These are phyloP conservation scores for Trifolium repens DNA, from an alignment of 306 rosid species.

Conservation along the genomic window DNA sequence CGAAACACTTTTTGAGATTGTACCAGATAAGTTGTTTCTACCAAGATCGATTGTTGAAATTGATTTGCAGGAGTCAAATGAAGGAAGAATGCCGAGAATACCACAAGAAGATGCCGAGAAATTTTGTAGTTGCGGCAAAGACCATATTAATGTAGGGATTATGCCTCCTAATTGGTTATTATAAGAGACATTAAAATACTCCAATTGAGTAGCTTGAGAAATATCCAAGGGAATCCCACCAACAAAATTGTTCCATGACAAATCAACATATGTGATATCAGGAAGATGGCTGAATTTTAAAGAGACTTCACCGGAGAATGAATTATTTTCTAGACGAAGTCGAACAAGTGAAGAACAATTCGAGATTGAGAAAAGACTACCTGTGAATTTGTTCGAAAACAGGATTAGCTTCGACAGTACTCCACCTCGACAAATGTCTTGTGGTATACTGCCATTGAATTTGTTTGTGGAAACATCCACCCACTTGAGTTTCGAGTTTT, in stretches of 20 bases:
- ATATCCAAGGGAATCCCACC: constrained; percentile 85
- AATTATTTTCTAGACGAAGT: constrained; percentile 83
- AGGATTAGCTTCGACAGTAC: constrained; percentile 68
- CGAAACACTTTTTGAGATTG: constrained; percentile 60
- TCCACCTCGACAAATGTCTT: constrained; percentile 64
- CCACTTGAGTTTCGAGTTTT: constrained; percentile 78
- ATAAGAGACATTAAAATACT: constrained; percentile 73
- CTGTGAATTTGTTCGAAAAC: constrained; percentile 80
- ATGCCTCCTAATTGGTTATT: constrained; percentile 65
- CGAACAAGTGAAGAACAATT: constrained; percentile 92
- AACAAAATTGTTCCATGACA: constrained; percentile 69
- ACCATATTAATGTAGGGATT: constrained; percentile 69
- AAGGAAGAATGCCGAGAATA: constrained; percentile 65
- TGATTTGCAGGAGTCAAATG: constrained; percentile 66
- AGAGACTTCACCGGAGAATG: constrained; percentile 68
- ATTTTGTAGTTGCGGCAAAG: constrained; percentile 66
- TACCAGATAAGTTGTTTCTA: constrained; percentile 65
- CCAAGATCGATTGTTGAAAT: constrained; percentile 64
- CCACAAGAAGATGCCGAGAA: constrained; percentile 81
- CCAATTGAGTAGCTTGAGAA: constrained; percentile 61
- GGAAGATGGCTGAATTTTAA: constrained; percentile 59
- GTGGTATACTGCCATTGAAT: constrained; percentile 73
- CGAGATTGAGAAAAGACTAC: constrained; percentile 65
- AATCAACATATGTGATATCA: constrained; percentile 70
- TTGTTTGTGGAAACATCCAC: constrained; percentile 83